Evolutionary conservation across 75 land plant species (phyloP).

Genomic region (Pinus tabuliformis): DNA sequence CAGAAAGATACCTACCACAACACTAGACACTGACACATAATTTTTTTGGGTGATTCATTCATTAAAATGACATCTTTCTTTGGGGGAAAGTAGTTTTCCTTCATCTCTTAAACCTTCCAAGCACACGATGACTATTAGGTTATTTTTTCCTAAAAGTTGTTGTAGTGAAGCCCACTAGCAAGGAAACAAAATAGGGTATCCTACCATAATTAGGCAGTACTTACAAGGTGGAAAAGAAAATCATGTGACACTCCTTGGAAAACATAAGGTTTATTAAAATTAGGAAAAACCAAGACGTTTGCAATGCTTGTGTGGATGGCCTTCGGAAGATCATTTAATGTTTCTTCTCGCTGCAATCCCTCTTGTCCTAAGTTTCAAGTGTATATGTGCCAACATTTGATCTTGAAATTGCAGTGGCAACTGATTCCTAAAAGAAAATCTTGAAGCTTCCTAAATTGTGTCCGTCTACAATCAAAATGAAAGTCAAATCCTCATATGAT

Average conservation of each 20-base stretch:
- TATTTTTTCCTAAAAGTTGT: too few relatives aligned
- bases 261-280: slow-evolving; percentile 35
- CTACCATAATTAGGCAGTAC: neutral
- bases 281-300: slow-evolving; percentile 28
- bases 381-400: slow-evolving; percentile 60
- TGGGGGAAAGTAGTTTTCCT: neutral
- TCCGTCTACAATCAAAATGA: too few relatives aligned
- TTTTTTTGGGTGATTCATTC: slow-evolving; percentile 76
- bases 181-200: neutral
- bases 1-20: neutral
- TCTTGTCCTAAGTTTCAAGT: slow-evolving; percentile 50
- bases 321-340: slow-evolving; percentile 45
- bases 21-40: slow-evolving; percentile 56
- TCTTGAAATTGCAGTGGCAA: too few relatives aligned
- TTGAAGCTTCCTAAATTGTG: too few relatives aligned
- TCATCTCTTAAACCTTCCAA: slow-evolving; percentile 62
- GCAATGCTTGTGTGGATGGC: slow-evolving; percentile 52
- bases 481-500: too few relatives aligned
- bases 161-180: too few relatives aligned
- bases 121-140: neutral
- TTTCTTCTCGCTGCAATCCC: slow-evolving; percentile 2
- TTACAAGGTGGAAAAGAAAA: too few relatives aligned
- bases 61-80: slow-evolving; percentile 54
- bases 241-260: neutral
- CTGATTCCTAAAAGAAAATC: too few relatives aligned